phyloP scores from a whole-genome alignment of 2,329 filamentous ascomycete genomes.

The Pyrenochaeta sp. region DNA sequence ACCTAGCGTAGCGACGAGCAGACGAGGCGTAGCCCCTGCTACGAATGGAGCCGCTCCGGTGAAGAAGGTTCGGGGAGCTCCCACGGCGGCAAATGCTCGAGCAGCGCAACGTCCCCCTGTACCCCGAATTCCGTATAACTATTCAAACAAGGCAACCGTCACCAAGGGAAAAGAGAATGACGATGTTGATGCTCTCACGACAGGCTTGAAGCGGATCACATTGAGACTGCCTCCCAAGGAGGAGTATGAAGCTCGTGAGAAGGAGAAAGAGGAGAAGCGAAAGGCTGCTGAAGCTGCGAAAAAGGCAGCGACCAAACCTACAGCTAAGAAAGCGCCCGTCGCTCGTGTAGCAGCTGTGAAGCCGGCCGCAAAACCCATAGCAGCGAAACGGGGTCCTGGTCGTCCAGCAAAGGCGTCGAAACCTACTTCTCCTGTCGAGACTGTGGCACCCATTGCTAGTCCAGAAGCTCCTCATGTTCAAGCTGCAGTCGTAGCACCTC shows the following conservation, averaged over 20 bases:
- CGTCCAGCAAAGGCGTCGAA: conserved; percentile 34
- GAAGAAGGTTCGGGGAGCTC: conserved; percentile 67
- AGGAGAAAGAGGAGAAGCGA: conserved; percentile 52
- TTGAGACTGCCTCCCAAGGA: conserved; percentile 65
- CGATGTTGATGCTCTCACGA: conserved; percentile 58
- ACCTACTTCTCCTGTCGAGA: conserved; percentile 44
- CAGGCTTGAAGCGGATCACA: conserved; percentile 65
- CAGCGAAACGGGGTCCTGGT: conserved; percentile 34
- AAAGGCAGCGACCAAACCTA: conserved; percentile 39
- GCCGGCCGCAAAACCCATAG: conserved; percentile 19
- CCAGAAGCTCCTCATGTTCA: conserved; percentile 35
- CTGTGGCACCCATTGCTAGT: conserved; percentile 46
- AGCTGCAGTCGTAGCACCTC: conserved; percentile 24
- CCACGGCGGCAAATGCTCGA: conserved; percentile 44
- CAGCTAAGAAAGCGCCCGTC: conserved; percentile 27
- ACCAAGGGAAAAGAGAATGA: conserved; percentile 38
- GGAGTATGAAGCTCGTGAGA: conserved; percentile 63
- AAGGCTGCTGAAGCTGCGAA: conserved; percentile 43
- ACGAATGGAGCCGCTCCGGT: conserved; percentile 56
- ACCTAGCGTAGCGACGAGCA: conserved; percentile 50
- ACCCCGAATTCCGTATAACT: conserved; percentile 51
- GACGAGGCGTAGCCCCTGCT: conserved; percentile 31
- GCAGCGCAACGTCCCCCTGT: conserved; percentile 49
- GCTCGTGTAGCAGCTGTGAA: conserved; percentile 25
- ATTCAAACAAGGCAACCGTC: conserved; percentile 29